Percentiles rank a stretch among this genome's conserved stretches.
phyloP scores from a whole-genome alignment of 768 basidiomycete species.

The Lactarius hengduanensis region DNA sequence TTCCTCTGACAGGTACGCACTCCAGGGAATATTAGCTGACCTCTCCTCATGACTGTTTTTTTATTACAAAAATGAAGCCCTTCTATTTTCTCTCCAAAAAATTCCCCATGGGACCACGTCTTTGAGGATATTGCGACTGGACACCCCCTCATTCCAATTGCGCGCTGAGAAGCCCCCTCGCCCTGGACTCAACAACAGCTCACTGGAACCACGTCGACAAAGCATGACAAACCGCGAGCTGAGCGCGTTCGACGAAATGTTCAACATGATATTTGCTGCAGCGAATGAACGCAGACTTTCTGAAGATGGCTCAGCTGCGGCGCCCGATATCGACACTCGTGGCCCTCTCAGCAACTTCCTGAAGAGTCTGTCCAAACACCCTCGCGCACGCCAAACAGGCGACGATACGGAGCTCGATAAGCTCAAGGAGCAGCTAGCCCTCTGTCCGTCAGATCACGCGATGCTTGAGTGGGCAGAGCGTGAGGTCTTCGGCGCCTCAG shows the following conservation, averaged over 20 bases:
- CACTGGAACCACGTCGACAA: constrained; percentile 42
- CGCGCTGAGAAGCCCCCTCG: constrained; percentile 17
- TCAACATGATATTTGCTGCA: constrained; percentile 62
- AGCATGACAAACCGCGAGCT: constrained; percentile 69
- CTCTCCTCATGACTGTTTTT: background rate
- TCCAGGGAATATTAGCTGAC: background rate
- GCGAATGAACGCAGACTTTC: constrained; percentile 39
- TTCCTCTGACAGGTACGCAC: constrained; percentile 20
- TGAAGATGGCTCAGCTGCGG: constrained; percentile 10
- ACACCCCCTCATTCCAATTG: constrained; percentile 27
- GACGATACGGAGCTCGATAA: constrained; percentile 52
- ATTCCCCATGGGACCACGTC: constrained; percentile 52
- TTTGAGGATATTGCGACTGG: constrained; percentile 45
- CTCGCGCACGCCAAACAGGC: constrained; percentile 27
- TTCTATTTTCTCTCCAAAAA: constrained; percentile 34
- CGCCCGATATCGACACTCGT: constrained; percentile 23
- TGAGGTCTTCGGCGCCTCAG: constrained; percentile 65
- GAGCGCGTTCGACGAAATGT: constrained; percentile 68
- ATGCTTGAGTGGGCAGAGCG: constrained; percentile 71
- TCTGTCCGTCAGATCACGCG: constrained; percentile 64
- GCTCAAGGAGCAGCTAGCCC: constrained; percentile 71
- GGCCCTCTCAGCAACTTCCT: constrained; percentile 41
- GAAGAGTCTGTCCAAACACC: constrained; percentile 53
- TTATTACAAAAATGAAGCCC: constrained; percentile 1
- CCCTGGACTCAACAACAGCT: constrained; percentile 8